Base-by-base conservation (phyloP, 345 rosid species). In the Cardamine occulta region DNA sequence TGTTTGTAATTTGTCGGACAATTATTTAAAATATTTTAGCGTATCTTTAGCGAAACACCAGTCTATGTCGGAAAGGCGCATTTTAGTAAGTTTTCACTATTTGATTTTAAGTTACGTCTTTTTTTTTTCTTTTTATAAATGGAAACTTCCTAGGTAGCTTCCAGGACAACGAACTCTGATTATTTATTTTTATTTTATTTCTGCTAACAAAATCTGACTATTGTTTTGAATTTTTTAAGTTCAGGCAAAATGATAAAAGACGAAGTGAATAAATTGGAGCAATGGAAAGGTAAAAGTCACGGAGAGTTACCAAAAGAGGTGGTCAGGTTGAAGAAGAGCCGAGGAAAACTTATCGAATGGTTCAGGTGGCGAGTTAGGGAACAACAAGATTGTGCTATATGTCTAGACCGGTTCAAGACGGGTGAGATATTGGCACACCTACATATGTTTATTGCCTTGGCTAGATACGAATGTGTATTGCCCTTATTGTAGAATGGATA, bases 371-470 rank as follows among this genome's bases (percentile, higher is more conserved):
- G 85, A 51, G 82, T 82, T 0, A 48, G 66, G 23, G 92, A 86
- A 6, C 86, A 85, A 47, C 89, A 89, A 15, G 96, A 88, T 52
- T 95, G 97, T 58, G 87, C 79, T 15, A 86, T 90, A 29, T 94
- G 98, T 61, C 57, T 90, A 17, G 97, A 94, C 34, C 45, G 44
- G 76, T 87, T 91, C 80, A 80, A 80, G 81, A 57, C 56, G 0
- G 89, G 91, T 29, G 88, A 88, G 77, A 85, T 81, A 26, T 73
- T 88, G 80, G 79, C 80, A 29, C 83, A 83, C 78, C 78, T 88
- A 15, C 1, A 75, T 60, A 44, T 90, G 98, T 19, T 52, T 88
- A 84, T 63, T 85, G 47, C 95, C 95, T 39, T 91, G 97, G 96
- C 83, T 89, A 3, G 87, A 82, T 21, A 84, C 37, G 51, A 81